Percentiles rank a stretch among this genome's conserved stretches.
Evolutionary conservation across 2,329 filamentous ascomycete genomes (phyloP).

Genomic region (Fusarium virguliforme): DNA sequence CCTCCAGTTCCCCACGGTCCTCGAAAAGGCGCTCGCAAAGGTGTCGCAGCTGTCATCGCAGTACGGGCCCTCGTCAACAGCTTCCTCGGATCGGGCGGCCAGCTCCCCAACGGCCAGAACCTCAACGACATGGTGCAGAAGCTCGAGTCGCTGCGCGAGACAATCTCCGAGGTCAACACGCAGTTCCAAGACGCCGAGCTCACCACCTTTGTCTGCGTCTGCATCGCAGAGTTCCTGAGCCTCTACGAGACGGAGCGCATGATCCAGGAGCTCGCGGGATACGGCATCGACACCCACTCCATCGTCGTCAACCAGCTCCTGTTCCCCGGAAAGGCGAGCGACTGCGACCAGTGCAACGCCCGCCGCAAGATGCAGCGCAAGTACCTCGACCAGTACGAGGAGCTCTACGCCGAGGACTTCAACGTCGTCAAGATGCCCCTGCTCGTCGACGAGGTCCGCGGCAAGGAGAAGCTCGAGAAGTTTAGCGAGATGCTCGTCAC

Average conservation of each 20-base stretch:
- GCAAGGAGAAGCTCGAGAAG: constrained; percentile 92
- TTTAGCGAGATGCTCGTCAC: constrained; percentile 89
- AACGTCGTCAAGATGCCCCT: constrained; percentile 99
- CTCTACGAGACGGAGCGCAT: constrained; percentile 99
- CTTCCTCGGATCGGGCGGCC: constrained; percentile 83
- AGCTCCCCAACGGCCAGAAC: constrained; percentile 91
- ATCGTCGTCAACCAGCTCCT: constrained; percentile 99
- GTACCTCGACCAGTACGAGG: constrained; percentile 98
- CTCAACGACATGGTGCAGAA: constrained; percentile 94
- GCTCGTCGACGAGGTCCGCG: constrained; percentile 93
- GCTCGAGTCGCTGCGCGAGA: constrained; percentile 93
- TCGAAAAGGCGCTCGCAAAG: constrained; percentile 99
- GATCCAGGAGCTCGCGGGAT: constrained; percentile 97
- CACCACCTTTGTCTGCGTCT: constrained; percentile 98
- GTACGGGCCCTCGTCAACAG: constrained; percentile 97
- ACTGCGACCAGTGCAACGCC: constrained; percentile 96
- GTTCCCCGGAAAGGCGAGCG: constrained; percentile 87
- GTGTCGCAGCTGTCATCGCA: constrained; percentile 93
- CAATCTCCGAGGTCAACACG: constrained; percentile 94
- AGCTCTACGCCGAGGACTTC: constrained; percentile 95
- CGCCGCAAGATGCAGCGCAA: constrained; percentile 99
- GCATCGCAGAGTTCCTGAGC: constrained; percentile 96
- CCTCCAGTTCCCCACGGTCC: constrained; percentile 96
- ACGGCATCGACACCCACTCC: constrained; percentile 95
- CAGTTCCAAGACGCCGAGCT: constrained; percentile 98